phyloP scores from a whole-genome alignment of 208 protist species.

The Phytomonas francai region DNA sequence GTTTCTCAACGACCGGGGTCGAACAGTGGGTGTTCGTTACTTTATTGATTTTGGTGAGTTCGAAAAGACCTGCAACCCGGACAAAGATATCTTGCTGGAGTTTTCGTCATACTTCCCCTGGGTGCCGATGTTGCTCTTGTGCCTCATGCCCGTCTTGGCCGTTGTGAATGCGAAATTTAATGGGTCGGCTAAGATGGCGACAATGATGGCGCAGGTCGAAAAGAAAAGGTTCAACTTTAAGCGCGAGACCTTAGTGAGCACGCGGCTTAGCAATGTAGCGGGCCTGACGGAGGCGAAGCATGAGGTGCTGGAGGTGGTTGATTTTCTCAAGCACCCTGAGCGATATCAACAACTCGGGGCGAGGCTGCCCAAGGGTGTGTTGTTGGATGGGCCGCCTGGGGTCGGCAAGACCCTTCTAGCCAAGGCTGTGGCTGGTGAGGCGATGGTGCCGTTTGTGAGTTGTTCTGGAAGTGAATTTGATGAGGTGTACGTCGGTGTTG shows the following conservation, averaged over 20 bases:
- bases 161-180: slow-evolving; percentile 39
- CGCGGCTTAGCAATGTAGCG: slow-evolving; percentile 69
- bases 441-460: slow-evolving; percentile 94
- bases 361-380: slow-evolving; percentile 93
- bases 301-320: slow-evolving; percentile 90
- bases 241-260: slow-evolving; percentile 50
- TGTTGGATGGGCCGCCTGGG: slow-evolving; percentile 94
- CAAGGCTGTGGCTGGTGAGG: slow-evolving; percentile 83
- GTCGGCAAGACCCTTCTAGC: slow-evolving; percentile 93
- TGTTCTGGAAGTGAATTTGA: slow-evolving; percentile 93
- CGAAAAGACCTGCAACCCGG: slow-evolving; percentile 43
- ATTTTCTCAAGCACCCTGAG: slow-evolving; percentile 92
- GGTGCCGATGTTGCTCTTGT: slow-evolving; percentile 72
- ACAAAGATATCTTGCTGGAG: slow-evolving; percentile 50
- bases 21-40: slow-evolving; percentile 41
- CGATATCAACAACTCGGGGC: slow-evolving; percentile 91
- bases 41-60: slow-evolving; percentile 71
- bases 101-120: slow-evolving; percentile 62
- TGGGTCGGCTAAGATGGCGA: slow-evolving; percentile 27
- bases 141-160: slow-evolving; percentile 53
- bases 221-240: slow-evolving; percentile 68
- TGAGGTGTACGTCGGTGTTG: slow-evolving; percentile 96
- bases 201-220: slow-evolving; percentile 27
- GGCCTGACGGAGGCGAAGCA: slow-evolving; percentile 81
- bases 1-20: slow-evolving; percentile 46